These are phyloP conservation scores for Penicillium odoratum DNA, from an alignment of 495 filamentous ascomycete genomes.

Conservation along the genomic window DNA sequence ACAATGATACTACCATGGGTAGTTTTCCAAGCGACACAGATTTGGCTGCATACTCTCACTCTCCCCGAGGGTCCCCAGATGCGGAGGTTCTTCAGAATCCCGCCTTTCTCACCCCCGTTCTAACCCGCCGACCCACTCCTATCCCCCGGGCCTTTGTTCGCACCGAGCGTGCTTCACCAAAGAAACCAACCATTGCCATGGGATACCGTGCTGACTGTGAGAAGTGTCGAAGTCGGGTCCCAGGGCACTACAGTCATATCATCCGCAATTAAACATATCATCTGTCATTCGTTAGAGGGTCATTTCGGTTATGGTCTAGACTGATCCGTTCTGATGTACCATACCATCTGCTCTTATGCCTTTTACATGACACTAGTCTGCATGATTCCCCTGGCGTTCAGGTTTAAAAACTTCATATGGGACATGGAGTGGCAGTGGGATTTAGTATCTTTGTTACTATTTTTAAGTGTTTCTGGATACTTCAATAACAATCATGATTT, in stretches of 20 bases:
- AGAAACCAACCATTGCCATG: slow-evolving; percentile 74
- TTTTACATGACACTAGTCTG: not conserved
- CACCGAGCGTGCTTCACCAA: slow-evolving; percentile 10
- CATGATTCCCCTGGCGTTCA: slow-evolving; percentile 1
- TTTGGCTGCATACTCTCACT: not conserved
- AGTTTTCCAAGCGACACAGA: slow-evolving; percentile 3
- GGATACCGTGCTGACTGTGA: slow-evolving; percentile 85
- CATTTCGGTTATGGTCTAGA: not conserved
- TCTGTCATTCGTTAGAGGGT: too few relatives aligned
- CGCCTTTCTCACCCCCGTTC: not conserved
- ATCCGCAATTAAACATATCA: slow-evolving; percentile 31
- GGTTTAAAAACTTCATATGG: not conserved
- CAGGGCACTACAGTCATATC: slow-evolving; percentile 88
- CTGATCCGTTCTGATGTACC: not conserved
- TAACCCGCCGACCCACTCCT: not conserved
- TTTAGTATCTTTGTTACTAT: not conserved
- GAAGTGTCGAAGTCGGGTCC: slow-evolving; percentile 76
- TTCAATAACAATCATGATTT: not conserved
- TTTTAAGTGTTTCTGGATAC: not conserved
- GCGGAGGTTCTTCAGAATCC: not conserved
- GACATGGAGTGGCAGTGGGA: not conserved
- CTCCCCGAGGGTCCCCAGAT: not conserved
- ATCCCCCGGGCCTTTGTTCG: not conserved
- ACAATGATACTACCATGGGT: slow-evolving; percentile 28
- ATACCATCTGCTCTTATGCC: not conserved